These are phyloP conservation scores for Xylariaceae sp. DNA, from an alignment of 2,329 filamentous ascomycete species.

Conservation along the genomic window DNA sequence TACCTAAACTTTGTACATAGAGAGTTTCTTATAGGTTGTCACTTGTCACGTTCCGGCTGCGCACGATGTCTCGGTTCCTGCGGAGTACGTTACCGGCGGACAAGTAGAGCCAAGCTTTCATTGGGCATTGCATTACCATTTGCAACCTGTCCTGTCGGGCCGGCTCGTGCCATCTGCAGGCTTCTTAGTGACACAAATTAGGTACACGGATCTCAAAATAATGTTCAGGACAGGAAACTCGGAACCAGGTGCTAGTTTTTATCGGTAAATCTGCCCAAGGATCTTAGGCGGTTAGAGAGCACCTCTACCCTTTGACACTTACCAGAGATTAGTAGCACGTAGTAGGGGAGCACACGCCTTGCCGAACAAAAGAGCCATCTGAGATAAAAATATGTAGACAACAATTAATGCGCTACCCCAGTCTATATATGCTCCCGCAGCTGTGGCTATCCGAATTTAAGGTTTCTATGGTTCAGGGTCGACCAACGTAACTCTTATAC, in stretches of 20 bases:
- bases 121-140: background rate
- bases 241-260: background rate
- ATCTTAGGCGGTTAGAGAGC: background rate
- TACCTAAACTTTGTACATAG: background rate
- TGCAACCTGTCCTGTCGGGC: constrained; percentile 1
- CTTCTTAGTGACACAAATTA: background rate
- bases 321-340: background rate
- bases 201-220: background rate
- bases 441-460: background rate
- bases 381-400: background rate
- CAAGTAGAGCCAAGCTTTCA: background rate
- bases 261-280: background rate
- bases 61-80: background rate
- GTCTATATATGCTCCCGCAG: constrained; percentile 1
- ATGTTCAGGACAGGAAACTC: background rate
- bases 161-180: background rate
- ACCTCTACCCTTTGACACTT: no score
- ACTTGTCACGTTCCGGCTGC: background rate
- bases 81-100: constrained; percentile 1
- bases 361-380: background rate
- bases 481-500: background rate
- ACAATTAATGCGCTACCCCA: background rate
- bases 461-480: constrained; percentile 1
- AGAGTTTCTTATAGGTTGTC: background rate
- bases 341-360: background rate